Evolutionary conservation across 305 asterid species (phyloP), one percentile per base, ranked within the genome.

Genomic region (Plantago lanceolata): DNA sequence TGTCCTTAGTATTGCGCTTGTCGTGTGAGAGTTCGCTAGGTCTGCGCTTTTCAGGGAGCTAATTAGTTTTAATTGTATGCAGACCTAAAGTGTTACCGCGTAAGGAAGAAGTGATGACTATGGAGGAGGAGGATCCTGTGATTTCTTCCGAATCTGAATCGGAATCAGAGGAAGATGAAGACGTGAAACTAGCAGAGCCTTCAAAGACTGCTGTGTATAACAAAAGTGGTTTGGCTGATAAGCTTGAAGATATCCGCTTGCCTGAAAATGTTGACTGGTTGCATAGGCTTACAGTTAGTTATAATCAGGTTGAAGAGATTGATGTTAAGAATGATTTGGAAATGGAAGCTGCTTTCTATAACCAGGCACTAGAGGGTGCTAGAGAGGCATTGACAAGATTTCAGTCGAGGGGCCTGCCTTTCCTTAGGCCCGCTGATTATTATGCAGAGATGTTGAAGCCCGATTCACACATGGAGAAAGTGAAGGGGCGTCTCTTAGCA

Each of bases 401-500:
- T 24, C 96, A 88, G 61, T 64, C 85, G 0, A 61, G 40, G 72
- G 89, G 88, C 16, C 73, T 74, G 5, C 92, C 88, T 37, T 83
- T 86, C 64, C 64, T 84, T 52, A 81, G 98, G 70, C 93, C 98
- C 3, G 53, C 89, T 0, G 96, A 89, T 66, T 92, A 86, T 67
- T 88, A 91, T 43, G 96, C 98, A 1, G 98, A 88, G 65, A 89
- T 88, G 98, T 95, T 81, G 28, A 92, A 92, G 70, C 65, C 96
- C 2, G 98, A 92, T 65, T 0, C 76, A 0, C 98, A 89, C 75
- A 89, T 92, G 96, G 98, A 74, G 86, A 92, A 85, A 73, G 88
- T 89, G 48, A 92, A 92, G 85, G 85, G 93, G 28, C 80, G 85
- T 13, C 84, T 89, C 8, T 72, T 92, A 71, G 85, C 95, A 0